Base-by-base conservation (phyloP, 2,329 filamentous ascomycete genomes). In the Bipolaris gigantea region DNA sequence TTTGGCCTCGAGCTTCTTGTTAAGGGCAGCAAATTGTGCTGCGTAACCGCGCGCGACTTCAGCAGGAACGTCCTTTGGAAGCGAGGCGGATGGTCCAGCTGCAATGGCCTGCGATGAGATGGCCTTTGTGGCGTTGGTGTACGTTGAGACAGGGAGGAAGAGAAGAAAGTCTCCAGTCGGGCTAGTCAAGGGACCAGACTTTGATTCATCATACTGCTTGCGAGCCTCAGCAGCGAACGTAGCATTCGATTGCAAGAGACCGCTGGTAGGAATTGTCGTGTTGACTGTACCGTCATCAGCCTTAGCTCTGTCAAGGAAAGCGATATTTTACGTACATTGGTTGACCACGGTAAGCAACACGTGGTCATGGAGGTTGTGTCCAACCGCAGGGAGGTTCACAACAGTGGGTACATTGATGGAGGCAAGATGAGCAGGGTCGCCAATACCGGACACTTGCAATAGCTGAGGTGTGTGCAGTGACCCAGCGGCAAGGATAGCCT, bases 371-470 rank as follows among this genome's bases (percentile, higher is more conserved):
- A 68, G 40, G 15, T 62, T 66, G 25, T 65, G 55, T 16, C 65
- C 65, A n/a, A 68, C 64, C 1, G 62, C 65, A 5, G 67, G 62
- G 15, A 70, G 60, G 47, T 69, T 55, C 10, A 67, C 59, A 13
- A 66, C 53, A 3, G 57, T 54, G 3, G 55, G 34, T 2, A 66
- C 60, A 2, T 59, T 59, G 51, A 69, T 63, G 8, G 45, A 56
- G 25, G 53, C 49, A 3, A 69, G 63, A 4, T 64, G 53, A 7
- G 52, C 38, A 16, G 61, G 32, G 27, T 65, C 64, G 25, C 67
- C 67, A n/a, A 70, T 66, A 8, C 67, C 67, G 25, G 65, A 68
- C 1, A 67, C 54, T 30, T 69, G 67, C 10, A 70, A 56, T 1
- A 70, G 41, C 45, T 70, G 66, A 7, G 67, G 66, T 1, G 65